Conservation (phyloP, 225 moss, liverwort and hornwort genomes). For the Physcomitrium patens region DNA sequence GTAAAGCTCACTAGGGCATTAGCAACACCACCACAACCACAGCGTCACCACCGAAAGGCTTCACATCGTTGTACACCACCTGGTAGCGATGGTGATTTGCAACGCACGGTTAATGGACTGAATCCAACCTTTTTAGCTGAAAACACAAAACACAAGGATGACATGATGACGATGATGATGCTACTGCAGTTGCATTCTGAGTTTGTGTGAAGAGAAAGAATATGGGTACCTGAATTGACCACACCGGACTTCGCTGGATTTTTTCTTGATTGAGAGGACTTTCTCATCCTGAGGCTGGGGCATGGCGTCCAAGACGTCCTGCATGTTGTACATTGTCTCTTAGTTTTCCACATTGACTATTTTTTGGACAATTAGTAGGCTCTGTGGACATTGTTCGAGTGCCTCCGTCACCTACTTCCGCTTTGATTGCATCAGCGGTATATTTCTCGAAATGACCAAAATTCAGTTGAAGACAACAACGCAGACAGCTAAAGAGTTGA, state of each 20-base stretch:
- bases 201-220: no score
- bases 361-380: background rate
- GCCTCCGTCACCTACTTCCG: background rate
- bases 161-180: no score
- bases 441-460: background rate
- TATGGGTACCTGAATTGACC: background rate
- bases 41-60: background rate
- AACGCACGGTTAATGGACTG: background rate
- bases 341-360: background rate
- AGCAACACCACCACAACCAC: background rate
- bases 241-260: background rate
- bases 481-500: background rate
- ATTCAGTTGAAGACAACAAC: background rate
- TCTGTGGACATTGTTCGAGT: background rate
- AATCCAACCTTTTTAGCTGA: background rate
- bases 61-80: conserved; percentile 22
- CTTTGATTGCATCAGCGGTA: background rate
- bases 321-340: background rate
- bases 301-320: background rate
- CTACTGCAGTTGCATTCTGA: background rate
- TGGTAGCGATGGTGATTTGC: background rate
- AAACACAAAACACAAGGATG: background rate
- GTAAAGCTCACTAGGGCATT: no score
- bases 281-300: background rate
- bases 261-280: background rate